These are phyloP conservation scores for Penicillium atrosanguineum DNA, from an alignment of 495 filamentous ascomycete genomes.

Conservation along the genomic window DNA sequence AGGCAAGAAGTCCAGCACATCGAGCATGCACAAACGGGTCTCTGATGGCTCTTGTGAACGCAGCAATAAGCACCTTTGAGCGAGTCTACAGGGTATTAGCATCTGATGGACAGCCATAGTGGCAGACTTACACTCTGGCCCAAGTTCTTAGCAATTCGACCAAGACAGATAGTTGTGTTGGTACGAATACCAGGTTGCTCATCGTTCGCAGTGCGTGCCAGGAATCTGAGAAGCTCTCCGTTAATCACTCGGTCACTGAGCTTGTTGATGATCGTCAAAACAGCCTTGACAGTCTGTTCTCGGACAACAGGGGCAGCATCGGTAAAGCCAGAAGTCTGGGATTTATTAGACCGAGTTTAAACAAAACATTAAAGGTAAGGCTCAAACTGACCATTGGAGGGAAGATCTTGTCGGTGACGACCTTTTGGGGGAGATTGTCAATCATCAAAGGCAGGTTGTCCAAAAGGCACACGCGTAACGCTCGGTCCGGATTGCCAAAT, in stretches of 20 bases:
- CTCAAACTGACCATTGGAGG: constrained; percentile 70
- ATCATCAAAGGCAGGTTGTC: constrained; percentile 91
- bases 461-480: constrained; percentile 85
- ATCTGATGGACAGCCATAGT: background rate
- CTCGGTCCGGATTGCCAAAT: constrained; percentile 88
- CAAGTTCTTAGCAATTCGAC: constrained; percentile 89
- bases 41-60: constrained; percentile 81
- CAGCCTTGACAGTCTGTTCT: constrained; percentile 93
- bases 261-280: constrained; percentile 80
- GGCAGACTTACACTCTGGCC: constrained; percentile 58
- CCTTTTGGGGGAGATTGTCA: constrained; percentile 81
- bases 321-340: constrained; percentile 81
- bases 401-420: constrained; percentile 95
- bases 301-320: constrained; percentile 87
- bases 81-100: constrained; percentile 53
- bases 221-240: constrained; percentile 83
- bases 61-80: constrained; percentile 87
- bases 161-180: constrained; percentile 95
- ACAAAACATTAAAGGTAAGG: background rate
- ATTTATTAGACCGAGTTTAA: background rate
- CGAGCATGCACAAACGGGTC: constrained; percentile 94
- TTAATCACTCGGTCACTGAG: constrained; percentile 91
- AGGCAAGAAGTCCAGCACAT: constrained; percentile 80
- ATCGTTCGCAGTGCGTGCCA: constrained; percentile 96
- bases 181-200: constrained; percentile 97